Evolutionary conservation across 345 rosid genomes (phyloP).

Genomic region (Linum tenue): DNA sequence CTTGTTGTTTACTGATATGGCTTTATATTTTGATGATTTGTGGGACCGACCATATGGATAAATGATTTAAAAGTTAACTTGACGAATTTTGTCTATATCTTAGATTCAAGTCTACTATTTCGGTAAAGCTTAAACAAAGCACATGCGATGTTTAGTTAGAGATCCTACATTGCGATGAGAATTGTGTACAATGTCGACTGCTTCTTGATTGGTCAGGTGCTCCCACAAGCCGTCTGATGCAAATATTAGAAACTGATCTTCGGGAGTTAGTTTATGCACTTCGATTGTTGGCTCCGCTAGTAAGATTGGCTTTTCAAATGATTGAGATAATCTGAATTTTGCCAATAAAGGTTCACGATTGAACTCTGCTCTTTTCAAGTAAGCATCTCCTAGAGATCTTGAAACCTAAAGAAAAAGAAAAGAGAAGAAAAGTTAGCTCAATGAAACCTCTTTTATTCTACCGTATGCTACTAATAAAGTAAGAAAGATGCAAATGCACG

Average conservation of each 20-base stretch:
- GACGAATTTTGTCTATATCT: no score
- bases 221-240: slow-evolving; percentile 99
- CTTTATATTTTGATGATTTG: no score
- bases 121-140: slow-evolving; percentile 3
- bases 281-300: slow-evolving; percentile 74
- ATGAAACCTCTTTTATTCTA: no score
- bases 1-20: no score
- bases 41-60: no score
- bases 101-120: slow-evolving; percentile 6
- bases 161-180: slow-evolving; percentile 67
- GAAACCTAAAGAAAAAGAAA: slow-evolving; percentile 46
- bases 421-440: slow-evolving; percentile 12
- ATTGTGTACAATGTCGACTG: slow-evolving; percentile 75
- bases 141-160: slow-evolving; percentile 5
- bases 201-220: slow-evolving; percentile 88
- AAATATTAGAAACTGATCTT: slow-evolving; percentile 88
- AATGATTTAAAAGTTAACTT: no score
- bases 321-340: slow-evolving; percentile 65
- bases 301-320: slow-evolving; percentile 72
- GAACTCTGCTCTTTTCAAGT: slow-evolving; percentile 78
- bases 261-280: slow-evolving; percentile 61
- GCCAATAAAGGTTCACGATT: slow-evolving; percentile 74
- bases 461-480: no score
- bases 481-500: not conserved
- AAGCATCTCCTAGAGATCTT: slow-evolving; percentile 94